Conservation (phyloP, 1,284 basidiomycete genomes). For the Agroathelia rolfsii region DNA sequence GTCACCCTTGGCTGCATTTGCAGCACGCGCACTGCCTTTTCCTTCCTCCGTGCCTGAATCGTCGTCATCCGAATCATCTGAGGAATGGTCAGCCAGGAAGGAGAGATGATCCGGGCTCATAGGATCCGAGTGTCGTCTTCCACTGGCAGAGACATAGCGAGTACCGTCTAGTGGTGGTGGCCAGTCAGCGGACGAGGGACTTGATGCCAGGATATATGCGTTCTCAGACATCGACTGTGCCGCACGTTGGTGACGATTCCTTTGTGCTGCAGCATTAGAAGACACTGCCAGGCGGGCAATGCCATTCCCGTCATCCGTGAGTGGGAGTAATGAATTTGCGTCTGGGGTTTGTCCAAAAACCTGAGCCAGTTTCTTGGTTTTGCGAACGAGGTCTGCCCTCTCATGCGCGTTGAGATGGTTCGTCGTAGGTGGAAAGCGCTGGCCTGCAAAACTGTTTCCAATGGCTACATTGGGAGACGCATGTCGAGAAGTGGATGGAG, state of each 20-base stretch:
- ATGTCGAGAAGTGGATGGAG: slow-evolving; percentile 2
- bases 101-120: slow-evolving; percentile 26
- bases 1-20: slow-evolving; percentile 7
- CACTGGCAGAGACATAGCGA: slow-evolving; percentile 20
- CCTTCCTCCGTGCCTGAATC: neutral
- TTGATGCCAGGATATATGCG: slow-evolving; percentile 10
- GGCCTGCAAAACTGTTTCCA: slow-evolving; percentile 2
- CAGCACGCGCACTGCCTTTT: slow-evolving; percentile 1
- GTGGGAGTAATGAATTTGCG: slow-evolving; percentile 19
- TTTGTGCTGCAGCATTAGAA: slow-evolving; percentile 16
- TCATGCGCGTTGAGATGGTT: slow-evolving; percentile 58
- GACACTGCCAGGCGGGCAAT: slow-evolving; percentile 7
- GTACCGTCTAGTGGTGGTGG: slow-evolving; percentile 25
- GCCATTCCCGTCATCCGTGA: slow-evolving; percentile 13
- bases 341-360: slow-evolving; percentile 63
- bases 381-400: slow-evolving; percentile 61
- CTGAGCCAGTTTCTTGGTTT: slow-evolving; percentile 68
- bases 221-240: slow-evolving; percentile 32
- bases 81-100: slow-evolving; percentile 17
- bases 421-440: slow-evolving; percentile 50
- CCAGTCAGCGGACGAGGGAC: slow-evolving; percentile 17
- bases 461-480: slow-evolving; percentile 4
- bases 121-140: slow-evolving; percentile 46
- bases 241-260: slow-evolving; percentile 24
- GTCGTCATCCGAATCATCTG: slow-evolving; percentile 13